A percentile compares a stretch with the other conserved stretches of the same genome.
These are phyloP conservation scores for Psilocybe azurescens DNA, from an alignment of 768 basidiomycete genomes.

Conservation along the genomic window DNA sequence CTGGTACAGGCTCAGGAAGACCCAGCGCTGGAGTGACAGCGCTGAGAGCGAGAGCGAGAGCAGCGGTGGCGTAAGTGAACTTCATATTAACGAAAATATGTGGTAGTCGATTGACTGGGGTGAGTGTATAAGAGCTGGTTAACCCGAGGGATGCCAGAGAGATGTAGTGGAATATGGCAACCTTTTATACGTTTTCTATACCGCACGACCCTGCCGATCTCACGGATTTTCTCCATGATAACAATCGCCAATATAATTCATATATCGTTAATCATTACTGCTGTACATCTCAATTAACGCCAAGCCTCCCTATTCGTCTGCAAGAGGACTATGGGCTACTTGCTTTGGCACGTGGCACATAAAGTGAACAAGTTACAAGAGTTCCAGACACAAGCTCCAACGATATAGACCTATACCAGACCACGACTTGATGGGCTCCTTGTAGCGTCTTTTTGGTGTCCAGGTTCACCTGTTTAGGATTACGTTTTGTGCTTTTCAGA, in stretches of 20 bases:
- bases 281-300: neutral
- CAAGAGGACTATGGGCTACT: neutral
- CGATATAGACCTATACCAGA: neutral
- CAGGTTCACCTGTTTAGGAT: neutral
- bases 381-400: neutral
- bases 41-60: conserved; percentile 11
- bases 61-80: conserved; percentile 5
- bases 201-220: neutral
- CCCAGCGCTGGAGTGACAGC: neutral
- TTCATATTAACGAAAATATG: neutral
- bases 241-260: neutral
- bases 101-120: neutral
- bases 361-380: neutral
- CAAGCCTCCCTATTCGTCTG: neutral
- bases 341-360: neutral
- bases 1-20: conserved; percentile 10
- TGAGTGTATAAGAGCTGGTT: neutral
- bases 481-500: neutral
- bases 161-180: no score
- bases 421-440: neutral
- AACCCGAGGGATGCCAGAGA: neutral
- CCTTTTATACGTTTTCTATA: neutral
- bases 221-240: neutral
- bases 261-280: neutral
- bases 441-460: neutral